phyloP scores from a whole-genome alignment of 345 rosid genomes.

The Isatis tinctoria region DNA sequence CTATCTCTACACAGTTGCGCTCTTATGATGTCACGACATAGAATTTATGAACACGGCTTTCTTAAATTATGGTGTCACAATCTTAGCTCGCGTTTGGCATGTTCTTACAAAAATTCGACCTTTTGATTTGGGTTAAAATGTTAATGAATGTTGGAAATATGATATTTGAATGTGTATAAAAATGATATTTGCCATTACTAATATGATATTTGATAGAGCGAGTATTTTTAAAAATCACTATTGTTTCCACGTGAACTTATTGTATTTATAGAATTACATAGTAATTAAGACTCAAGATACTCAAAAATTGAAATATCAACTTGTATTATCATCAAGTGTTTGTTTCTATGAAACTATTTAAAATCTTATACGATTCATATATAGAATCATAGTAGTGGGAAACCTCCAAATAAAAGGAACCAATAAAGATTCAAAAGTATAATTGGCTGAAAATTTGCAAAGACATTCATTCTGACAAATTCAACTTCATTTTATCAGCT shows the following conservation, averaged over 20 bases:
- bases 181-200: too few relatives aligned
- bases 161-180: too few relatives aligned
- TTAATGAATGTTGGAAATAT: background rate
- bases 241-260: too few relatives aligned
- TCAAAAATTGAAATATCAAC: background rate
- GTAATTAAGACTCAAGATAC: too few relatives aligned
- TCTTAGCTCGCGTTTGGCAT: background rate
- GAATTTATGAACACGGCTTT: conserved; percentile 14
- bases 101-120: background rate
- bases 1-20: conserved; percentile 11
- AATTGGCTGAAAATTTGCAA: conserved; percentile 8
- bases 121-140: background rate
- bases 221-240: too few relatives aligned
- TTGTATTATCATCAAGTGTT: background rate
- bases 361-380: background rate
- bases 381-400: conserved; percentile 23
- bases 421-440: conserved; percentile 20
- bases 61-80: background rate
- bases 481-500: conserved; percentile 35
- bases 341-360: background rate
- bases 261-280: too few relatives aligned
- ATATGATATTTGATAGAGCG: too few relatives aligned
- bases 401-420: conserved; percentile 25
- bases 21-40: conserved; percentile 11
- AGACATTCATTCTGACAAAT: conserved; percentile 34